Evolutionary conservation across 352 stramenopile genomes (phyloP).

Genomic region (Globisporangium canariense): DNA sequence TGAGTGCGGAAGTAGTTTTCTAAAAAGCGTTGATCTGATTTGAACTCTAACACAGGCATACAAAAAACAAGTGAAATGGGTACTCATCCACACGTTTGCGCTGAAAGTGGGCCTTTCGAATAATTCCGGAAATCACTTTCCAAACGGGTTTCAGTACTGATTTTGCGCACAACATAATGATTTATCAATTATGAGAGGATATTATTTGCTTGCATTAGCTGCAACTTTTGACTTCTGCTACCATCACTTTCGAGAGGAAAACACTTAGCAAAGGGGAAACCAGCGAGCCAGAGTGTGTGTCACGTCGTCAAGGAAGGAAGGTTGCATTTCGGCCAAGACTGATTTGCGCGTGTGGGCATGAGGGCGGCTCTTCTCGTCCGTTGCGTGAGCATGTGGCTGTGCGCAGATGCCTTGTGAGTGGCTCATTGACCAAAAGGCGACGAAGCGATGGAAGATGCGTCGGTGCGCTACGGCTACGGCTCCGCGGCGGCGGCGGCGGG

Average conservation of each 20-base stretch:
- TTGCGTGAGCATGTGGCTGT: neutral
- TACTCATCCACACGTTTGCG: neutral
- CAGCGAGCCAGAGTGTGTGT: neutral
- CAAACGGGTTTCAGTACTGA: neutral
- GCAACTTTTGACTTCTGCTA: neutral
- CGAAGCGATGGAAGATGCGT: conserved; percentile 9
- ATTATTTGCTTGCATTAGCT: neutral
- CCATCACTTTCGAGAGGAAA: neutral
- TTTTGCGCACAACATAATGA: neutral
- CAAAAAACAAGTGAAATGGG: conserved; percentile 5
- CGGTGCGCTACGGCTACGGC: conserved; percentile 15
- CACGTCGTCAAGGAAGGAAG: neutral
- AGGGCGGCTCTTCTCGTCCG: neutral
- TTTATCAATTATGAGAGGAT: neutral
- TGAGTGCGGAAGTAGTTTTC: neutral
- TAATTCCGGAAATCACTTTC: neutral
- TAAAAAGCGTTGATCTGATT: conserved; percentile 1
- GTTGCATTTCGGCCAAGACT: neutral
- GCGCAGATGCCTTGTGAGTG: neutral
- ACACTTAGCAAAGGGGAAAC: neutral
- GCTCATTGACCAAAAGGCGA: conserved; percentile 7
- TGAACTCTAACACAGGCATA: neutral
- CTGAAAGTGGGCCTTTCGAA: neutral
- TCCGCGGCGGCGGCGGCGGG: neutral
- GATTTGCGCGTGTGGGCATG: conserved; percentile 5